Percentiles rank a stretch among this genome's conserved stretches.
phyloP scores from a whole-genome alignment of 345 rosid species.

The Moricandia moricandioides region DNA sequence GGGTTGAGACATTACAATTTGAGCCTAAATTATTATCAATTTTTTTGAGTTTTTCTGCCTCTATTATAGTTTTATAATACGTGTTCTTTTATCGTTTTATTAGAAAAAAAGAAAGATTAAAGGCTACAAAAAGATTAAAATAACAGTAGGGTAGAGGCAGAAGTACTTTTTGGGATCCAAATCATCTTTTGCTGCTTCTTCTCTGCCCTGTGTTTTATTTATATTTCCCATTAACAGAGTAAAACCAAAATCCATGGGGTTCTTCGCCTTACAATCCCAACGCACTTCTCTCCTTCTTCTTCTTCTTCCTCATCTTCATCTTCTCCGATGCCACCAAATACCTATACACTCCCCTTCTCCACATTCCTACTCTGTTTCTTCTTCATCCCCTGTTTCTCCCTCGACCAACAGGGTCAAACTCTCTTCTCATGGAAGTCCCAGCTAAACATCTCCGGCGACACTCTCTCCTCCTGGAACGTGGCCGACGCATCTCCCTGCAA shows the following conservation, averaged over 20 bases:
- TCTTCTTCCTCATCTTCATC: constrained; percentile 4
- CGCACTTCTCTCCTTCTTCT: constrained; percentile 37
- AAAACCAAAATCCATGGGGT: constrained; percentile 52
- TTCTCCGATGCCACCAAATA: constrained; percentile 54
- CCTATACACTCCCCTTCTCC: constrained; percentile 43
- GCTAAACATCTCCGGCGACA: constrained; percentile 49
- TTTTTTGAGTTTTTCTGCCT: not conserved
- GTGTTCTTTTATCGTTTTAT: not conserved
- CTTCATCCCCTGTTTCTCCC: constrained; percentile 45
- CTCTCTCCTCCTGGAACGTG: constrained; percentile 58
- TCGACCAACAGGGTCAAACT: constrained; percentile 65
- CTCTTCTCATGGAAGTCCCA: constrained; percentile 76
- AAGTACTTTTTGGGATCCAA: constrained; percentile 51
- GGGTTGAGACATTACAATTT: too few relatives aligned
- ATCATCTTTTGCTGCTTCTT: constrained; percentile 39
- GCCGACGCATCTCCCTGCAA: constrained; percentile 57
- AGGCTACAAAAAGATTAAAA: not conserved
- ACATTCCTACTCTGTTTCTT: constrained; percentile 43
- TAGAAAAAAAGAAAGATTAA: not conserved
- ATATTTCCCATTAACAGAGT: constrained; percentile 54
- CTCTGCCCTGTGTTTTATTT: constrained; percentile 22
- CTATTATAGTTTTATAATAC: too few relatives aligned
- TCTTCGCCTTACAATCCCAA: constrained; percentile 63
- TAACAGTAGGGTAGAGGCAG: constrained; percentile 25
- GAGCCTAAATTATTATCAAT: not conserved